Conservation (phyloP, 192 early-diverging fungal species). For the Podila verticillata region DNA sequence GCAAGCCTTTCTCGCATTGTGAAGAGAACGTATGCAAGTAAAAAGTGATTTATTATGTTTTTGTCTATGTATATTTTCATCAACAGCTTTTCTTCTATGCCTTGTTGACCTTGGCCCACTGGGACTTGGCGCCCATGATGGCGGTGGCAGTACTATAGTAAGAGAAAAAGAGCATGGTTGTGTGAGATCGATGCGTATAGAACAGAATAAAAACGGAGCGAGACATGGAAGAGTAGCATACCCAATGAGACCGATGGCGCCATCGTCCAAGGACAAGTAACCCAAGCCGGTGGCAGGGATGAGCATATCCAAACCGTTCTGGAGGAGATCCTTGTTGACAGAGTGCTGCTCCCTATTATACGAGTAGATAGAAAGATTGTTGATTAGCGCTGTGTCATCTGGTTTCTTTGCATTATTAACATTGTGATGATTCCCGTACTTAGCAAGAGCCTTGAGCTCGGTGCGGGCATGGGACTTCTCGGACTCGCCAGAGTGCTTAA, state of each 20-base stretch:
- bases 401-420: not conserved
- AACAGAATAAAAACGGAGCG: not conserved
- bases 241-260: conserved; percentile 77
- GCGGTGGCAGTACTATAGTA: conserved; percentile 66
- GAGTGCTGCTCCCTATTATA: conserved; percentile 63
- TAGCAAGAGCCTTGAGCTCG: conserved; percentile 52
- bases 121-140: conserved; percentile 69
- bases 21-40: too few species aligned
- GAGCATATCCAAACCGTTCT: conserved; percentile 75
- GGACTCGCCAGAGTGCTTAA: conserved; percentile 26
- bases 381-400: not conserved
- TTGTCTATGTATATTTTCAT: too few species aligned
- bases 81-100: not conserved
- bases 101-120: conserved; percentile 64
- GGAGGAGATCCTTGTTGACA: conserved; percentile 62
- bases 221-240: conserved; percentile 22
- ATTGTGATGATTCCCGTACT: conserved; percentile 43
- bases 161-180: not conserved
- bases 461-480: conserved; percentile 52
- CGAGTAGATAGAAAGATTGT: conserved; percentile 2
- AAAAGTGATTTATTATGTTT: too few species aligned
- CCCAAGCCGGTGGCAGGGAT: conserved; percentile 76
- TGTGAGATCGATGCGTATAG: not conserved
- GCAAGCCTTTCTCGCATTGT: too few species aligned
- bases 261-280: conserved; percentile 71